Evolutionary conservation across 148 eudicot species (phyloP), one percentile per base, ranked within the genome.

Genomic region (Fagopyrum esculentum): DNA sequence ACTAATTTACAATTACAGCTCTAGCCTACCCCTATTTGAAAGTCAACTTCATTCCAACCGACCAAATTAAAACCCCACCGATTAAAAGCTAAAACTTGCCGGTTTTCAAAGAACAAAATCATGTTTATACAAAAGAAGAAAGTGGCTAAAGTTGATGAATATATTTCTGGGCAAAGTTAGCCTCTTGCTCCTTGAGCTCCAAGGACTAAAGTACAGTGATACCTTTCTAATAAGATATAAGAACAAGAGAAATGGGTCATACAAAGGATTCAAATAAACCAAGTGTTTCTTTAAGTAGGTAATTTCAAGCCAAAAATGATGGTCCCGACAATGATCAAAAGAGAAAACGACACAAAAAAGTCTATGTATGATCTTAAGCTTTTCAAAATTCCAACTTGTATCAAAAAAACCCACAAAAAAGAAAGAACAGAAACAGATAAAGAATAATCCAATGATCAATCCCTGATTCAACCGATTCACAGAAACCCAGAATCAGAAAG

Each of bases 281-380:
- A 77, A 69, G 54, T 47, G 59, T 60, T 9, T 50, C 48, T 44
- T 35, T 40, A 26, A 74, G 16, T 19, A 74, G 46, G 73, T 45
- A 43, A 69, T 46, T 43, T 69, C 44, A 22, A 43, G 50, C 29
- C 12, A 11, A 69, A 15, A 54, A 45, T 43, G 6, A 45, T 29
- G n/a, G 47, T 61, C 68, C 68, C 68, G 29, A 26, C 68, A 61
- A 61, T 61, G 68, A 61, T 61, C 3, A 19, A 57, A 57, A 30
- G 22, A 29, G 68, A 61, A 61, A 61, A 61, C 68, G 68, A 61
- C 68, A 40, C 64, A 59, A 59, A 2, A 59, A 59, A 52, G 57
- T 4, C n/a, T 3, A 52, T 52, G 17, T 12, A 52, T 35, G 40
- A 35, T 52, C 56, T 52, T 52, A 15, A 52, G 17, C 57, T 52